Percentiles rank a stretch among this genome's conserved stretches.
phyloP scores from a whole-genome alignment of 208 protist genomes.

The Crithidia expoeki region DNA sequence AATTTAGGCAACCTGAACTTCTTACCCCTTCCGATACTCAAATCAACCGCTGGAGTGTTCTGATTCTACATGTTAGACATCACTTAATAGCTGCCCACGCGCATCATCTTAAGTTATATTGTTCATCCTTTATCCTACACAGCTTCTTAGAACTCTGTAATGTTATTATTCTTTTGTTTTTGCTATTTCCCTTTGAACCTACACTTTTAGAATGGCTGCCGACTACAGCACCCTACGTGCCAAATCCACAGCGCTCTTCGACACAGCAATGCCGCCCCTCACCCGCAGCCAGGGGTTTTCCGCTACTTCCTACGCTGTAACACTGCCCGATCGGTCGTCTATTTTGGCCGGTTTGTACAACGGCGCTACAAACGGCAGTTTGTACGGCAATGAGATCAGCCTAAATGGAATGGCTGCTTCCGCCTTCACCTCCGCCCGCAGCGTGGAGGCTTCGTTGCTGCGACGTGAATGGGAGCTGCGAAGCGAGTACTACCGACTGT shows the following conservation, averaged over 20 bases:
- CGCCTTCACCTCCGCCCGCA: neutral
- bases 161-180: neutral
- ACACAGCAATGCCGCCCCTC: constrained; percentile 65
- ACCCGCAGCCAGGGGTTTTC: constrained; percentile 20
- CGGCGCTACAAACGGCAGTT: neutral
- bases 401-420: neutral
- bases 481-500: constrained; percentile 64
- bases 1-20: no score
- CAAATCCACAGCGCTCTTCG: constrained; percentile 42
- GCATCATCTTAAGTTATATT: no score
- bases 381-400: neutral
- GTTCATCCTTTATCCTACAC: no score
- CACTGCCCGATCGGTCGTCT: constrained; percentile 9
- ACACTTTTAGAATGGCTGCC: constrained; percentile 26
- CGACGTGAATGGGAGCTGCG: constrained; percentile 69
- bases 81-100: no score
- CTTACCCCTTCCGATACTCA: no score
- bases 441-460: constrained; percentile 61
- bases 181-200: neutral
- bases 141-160: neutral
- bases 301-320: constrained; percentile 17
- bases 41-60: no score
- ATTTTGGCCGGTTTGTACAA: constrained; percentile 1
- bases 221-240: constrained; percentile 38
- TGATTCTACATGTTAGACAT: no score